Evolutionary conservation across 2,329 filamentous ascomycete genomes (phyloP).

Genomic region (Fusarium tuaranense): DNA sequence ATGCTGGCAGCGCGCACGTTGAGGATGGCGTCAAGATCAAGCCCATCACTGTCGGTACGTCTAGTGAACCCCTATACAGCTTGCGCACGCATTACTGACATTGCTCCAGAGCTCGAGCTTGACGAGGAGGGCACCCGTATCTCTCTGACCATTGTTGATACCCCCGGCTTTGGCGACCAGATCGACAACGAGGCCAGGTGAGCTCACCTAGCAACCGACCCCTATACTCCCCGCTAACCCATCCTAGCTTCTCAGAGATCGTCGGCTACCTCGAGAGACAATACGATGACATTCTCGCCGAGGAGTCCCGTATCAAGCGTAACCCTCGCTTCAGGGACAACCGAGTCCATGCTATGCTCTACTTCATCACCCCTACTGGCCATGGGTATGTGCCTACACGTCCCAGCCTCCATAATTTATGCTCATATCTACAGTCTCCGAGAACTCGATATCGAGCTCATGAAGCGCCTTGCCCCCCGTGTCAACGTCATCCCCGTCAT

Average conservation of each 20-base stretch:
- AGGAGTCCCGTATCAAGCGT: constrained; percentile 99
- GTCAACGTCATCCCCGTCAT: constrained; percentile 99
- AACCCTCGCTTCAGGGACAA: constrained; percentile 99
- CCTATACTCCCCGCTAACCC: constrained; percentile 18
- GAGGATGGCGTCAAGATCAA: constrained; percentile 99
- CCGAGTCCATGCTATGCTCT: constrained; percentile 96
- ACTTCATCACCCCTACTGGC: constrained; percentile 99
- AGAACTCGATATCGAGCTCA: constrained; percentile 98
- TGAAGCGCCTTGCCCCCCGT: constrained; percentile 98
- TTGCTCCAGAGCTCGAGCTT: constrained; percentile 81
- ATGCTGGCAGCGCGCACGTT: constrained; percentile 86
- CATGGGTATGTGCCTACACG: constrained; percentile 74
- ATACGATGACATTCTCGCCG: constrained; percentile 98
- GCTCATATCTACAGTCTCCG: constrained; percentile 75
- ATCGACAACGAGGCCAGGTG: constrained; percentile 99
- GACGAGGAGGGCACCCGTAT: constrained; percentile 99
- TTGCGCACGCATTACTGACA: constrained; percentile 44
- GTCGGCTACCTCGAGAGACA: constrained; percentile 98
- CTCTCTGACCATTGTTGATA: constrained; percentile 98
- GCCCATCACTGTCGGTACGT: constrained; percentile 92
- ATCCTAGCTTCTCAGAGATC: constrained; percentile 89
- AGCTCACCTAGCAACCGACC: constrained; percentile 36
- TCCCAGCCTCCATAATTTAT: background rate
- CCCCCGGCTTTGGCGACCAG: constrained; percentile 97
- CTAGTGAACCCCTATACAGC: background rate